Conservation (phyloP, 371 early-diverging fungal genomes). For the Amoeboaphelidium occidentale region DNA sequence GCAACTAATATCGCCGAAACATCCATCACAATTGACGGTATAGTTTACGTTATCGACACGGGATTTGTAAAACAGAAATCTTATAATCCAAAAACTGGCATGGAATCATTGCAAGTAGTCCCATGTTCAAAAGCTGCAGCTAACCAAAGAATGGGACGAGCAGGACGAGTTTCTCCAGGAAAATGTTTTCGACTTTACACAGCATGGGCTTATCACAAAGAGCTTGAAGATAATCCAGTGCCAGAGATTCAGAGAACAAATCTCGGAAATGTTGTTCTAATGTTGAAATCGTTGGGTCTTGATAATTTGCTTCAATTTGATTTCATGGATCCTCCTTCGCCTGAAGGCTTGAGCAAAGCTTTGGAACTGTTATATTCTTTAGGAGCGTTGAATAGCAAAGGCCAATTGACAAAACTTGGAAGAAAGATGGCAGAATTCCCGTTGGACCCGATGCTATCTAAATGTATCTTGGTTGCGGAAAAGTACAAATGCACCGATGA, state of each 20-base stretch:
- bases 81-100: conserved; percentile 76
- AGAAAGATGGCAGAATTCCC: conserved; percentile 97
- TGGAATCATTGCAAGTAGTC: conserved; percentile 83
- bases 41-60: conserved; percentile 77
- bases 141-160: conserved; percentile 92
- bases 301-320: conserved; percentile 88
- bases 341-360: conserved; percentile 71
- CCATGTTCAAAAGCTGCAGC: conserved; percentile 90
- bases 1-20: conserved; percentile 52
- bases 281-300: conserved; percentile 76
- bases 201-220: conserved; percentile 71
- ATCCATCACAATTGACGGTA: conserved; percentile 59
- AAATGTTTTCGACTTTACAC: conserved; percentile 96
- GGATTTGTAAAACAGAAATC: conserved; percentile 91
- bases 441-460: conserved; percentile 83
- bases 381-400: conserved; percentile 77
- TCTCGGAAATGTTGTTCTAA: conserved; percentile 62
- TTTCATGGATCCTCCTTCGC: conserved; percentile 91
- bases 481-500: conserved; percentile 81
- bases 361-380: conserved; percentile 83
- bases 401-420: conserved; percentile 85
- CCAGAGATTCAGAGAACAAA: conserved; percentile 95
- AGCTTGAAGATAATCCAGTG: conserved; percentile 71
- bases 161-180: conserved; percentile 91
- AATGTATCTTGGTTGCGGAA: conserved; percentile 69